Conservation (phyloP, 1,139 yeast species). For the Nadsonia starkeyi-henricii region DNA sequence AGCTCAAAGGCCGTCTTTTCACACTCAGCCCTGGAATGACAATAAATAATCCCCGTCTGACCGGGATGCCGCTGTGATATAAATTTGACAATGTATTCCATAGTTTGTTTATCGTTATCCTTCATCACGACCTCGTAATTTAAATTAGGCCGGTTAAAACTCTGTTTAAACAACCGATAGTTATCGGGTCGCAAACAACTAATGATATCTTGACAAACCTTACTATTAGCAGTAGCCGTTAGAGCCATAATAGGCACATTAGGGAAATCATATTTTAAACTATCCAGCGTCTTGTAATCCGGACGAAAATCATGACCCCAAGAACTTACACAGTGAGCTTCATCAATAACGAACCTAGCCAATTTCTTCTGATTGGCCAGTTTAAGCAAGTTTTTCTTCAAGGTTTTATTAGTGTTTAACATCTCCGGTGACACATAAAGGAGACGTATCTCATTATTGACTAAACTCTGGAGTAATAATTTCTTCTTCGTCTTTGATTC, state of each 20-base stretch:
- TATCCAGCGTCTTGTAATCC: constrained; percentile 72
- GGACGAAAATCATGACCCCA: constrained; percentile 99
- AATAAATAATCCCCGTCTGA: constrained; percentile 80
- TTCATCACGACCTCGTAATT: constrained; percentile 66
- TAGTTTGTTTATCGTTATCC: constrained; percentile 35
- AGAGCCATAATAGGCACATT: constrained; percentile 86
- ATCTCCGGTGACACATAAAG: constrained; percentile 92
- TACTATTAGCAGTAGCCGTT: constrained; percentile 94
- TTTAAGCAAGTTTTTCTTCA: constrained; percentile 48
- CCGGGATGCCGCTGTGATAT: constrained; percentile 32
- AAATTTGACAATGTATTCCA: constrained; percentile 42
- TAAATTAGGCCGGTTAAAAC: constrained; percentile 82
- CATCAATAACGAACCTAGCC: constrained; percentile 89
- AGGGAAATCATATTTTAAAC: constrained; percentile 61
- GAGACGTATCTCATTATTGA: constrained; percentile 51
- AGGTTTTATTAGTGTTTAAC: constrained; percentile 64
- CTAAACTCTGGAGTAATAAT: constrained; percentile 46
- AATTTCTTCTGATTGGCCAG: constrained; percentile 42
- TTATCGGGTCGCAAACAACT: constrained; percentile 21
- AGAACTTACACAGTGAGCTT: constrained; percentile 95
- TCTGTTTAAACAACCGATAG: constrained; percentile 42
- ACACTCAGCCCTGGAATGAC: constrained; percentile 81
- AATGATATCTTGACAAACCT: constrained; percentile 71
- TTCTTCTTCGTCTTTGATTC: constrained; percentile 33
- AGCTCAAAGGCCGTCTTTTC: constrained; percentile 64